Conservation (phyloP, 139 green algal species). For the Pycnococcus provasolii region DNA sequence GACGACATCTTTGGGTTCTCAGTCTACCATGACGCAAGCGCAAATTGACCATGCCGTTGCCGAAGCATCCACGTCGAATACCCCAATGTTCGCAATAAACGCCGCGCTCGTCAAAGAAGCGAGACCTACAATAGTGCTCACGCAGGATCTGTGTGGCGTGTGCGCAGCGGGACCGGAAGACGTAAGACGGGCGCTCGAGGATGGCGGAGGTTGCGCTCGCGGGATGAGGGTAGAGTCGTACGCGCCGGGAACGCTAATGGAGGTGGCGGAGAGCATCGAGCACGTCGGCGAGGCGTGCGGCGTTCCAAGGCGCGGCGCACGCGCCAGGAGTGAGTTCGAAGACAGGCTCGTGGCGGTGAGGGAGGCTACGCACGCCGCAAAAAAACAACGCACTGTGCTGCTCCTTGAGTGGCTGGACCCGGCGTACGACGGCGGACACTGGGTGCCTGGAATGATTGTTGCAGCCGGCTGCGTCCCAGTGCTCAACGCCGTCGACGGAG, state of each 20-base stretch:
- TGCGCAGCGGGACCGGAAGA: not conserved
- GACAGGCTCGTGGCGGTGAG: not conserved
- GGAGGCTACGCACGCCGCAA: not conserved
- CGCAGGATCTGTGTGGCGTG: constrained; percentile 16
- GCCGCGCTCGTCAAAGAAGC: not conserved
- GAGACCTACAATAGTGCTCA: constrained; percentile 13
- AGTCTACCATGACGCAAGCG: not conserved
- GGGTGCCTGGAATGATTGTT: constrained; percentile 11
- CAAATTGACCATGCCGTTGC: not conserved
- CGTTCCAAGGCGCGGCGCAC: not conserved
- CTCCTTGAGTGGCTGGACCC: constrained; percentile 21
- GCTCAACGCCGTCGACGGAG: not conserved
- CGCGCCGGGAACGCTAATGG: constrained; percentile 6
- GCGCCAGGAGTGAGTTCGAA: constrained; percentile 1
- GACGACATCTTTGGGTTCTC: not conserved
- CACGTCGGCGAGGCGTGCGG: not conserved
- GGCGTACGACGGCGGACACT: constrained; percentile 16
- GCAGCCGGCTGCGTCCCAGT: not conserved
- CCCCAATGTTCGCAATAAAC: constrained; percentile 2
- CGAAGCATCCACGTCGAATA: not conserved
- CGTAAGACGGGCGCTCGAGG: not conserved
- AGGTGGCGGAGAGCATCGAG: constrained; percentile 6
- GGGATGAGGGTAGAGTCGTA: not conserved
- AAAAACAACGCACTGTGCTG: not conserved
- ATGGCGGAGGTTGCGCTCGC: not conserved